Conservation (phyloP, 108 stramenopile genomes). For the Cyclostephanos tholiformis region DNA sequence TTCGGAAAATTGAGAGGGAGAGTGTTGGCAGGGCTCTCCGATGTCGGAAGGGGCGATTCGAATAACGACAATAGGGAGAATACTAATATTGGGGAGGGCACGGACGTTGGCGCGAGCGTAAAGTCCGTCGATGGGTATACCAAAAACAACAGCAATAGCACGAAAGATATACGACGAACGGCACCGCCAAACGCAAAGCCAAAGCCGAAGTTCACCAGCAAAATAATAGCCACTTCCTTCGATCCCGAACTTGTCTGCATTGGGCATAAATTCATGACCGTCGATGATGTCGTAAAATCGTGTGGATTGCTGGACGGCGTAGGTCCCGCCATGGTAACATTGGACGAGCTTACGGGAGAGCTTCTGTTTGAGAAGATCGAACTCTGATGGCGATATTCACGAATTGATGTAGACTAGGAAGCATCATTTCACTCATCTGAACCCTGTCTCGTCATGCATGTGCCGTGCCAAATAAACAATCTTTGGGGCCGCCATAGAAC, state of each 20-base stretch:
- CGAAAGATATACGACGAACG: neutral
- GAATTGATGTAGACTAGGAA: neutral
- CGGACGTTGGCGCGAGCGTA: neutral
- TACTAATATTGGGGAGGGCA: neutral
- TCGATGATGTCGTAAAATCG: conserved; percentile 28
- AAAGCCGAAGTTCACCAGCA: conserved; percentile 3
- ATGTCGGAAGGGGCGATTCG: conserved; percentile 2
- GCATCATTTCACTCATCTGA: too few species aligned
- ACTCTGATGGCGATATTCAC: neutral
- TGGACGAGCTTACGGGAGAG: conserved; percentile 36
- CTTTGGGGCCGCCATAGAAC: too few species aligned
- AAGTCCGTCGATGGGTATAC: too few species aligned
- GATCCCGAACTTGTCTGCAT: conserved; percentile 54
- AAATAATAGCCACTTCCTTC: conserved; percentile 39
- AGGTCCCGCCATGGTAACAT: conserved; percentile 34
- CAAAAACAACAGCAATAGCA: neutral
- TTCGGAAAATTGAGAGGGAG: conserved; percentile 45
- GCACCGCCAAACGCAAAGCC: neutral
- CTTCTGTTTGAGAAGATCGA: conserved; percentile 29
- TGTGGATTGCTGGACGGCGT: conserved; percentile 28
- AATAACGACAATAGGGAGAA: neutral
- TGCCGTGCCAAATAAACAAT: too few species aligned
- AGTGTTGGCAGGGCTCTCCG: conserved; percentile 38
- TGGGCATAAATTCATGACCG: conserved; percentile 44
- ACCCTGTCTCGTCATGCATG: too few species aligned